These are phyloP conservation scores for Globisporangium middletonii DNA, from an alignment of 352 stramenopile genomes.

Conservation along the genomic window DNA sequence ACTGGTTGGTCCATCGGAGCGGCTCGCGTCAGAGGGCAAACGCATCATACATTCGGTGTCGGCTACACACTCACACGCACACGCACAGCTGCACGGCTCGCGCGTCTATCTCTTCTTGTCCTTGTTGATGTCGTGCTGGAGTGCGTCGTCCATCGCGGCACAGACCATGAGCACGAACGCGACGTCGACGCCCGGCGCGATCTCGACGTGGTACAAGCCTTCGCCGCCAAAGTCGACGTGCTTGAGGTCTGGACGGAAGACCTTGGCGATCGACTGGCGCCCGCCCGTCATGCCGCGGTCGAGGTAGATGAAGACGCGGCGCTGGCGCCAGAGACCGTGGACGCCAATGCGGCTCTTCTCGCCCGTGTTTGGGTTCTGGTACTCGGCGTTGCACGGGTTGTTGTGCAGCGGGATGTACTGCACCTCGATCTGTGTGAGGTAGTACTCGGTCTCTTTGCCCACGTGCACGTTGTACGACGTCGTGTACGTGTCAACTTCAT, in stretches of 20 bases:
- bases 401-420: conserved; percentile 26
- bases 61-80: too few relatives aligned
- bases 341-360: conserved; percentile 15
- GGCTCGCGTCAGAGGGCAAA: too few relatives aligned
- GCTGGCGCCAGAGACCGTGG: conserved; percentile 21
- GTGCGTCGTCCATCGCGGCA: conserved; percentile 12
- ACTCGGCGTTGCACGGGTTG: conserved; percentile 24
- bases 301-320: conserved; percentile 20
- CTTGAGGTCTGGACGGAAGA: conserved; percentile 18
- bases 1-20: too few relatives aligned
- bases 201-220: conserved; percentile 15
- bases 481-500: conserved; percentile 9
- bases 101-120: conserved; percentile 1
- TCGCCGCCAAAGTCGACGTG: conserved; percentile 10
- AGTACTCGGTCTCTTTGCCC: conserved; percentile 20
- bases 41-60: too few relatives aligned
- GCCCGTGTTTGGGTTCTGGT: conserved; percentile 24
- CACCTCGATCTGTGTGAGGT: conserved; percentile 25
- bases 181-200: conserved; percentile 11
- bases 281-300: conserved; percentile 17
- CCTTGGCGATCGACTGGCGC: conserved; percentile 15
- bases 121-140: conserved; percentile 7
- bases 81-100: too few relatives aligned
- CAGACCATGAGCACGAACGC: conserved; percentile 16
- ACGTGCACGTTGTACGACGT: conserved; percentile 29